Base-by-base conservation (phyloP, 2,329 filamentous ascomycete genomes). In the Bipolaris zeicola region DNA sequence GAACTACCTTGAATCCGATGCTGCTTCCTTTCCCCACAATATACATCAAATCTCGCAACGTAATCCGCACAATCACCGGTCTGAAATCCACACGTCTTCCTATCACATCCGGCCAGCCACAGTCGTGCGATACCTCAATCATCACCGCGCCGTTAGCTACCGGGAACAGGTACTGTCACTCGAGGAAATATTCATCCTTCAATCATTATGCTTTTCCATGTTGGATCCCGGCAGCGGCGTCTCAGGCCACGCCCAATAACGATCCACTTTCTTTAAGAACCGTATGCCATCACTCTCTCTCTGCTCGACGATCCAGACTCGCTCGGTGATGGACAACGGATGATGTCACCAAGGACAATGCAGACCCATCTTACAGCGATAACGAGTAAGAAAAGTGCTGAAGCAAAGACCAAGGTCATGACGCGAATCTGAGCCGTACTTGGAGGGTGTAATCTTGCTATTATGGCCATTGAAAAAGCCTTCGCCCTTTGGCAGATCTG, bases 221-320 rank as follows among this genome's bases (percentile, higher is more conserved):
- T 16, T 38, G 0, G 49, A 38, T 11, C 56, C 59, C 6, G 57
- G 61, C 1, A 62, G 26, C 3, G 61, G 61, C n/a, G 52, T 34
- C n/a, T 56, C 43, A 6, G 56, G 61, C 6, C 6, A 41, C 0
- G 36, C 20, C 54, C 57, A 64, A 10, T 43, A 51, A 6, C 33
- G 48, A 4, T 50, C 45, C 0, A 53, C 31, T 4, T 50, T 43
- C 5, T 38, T 43, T 5, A 62, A 26, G 22, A 64, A 64, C 6
- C 34, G 8, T 10, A 42, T 37, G 1, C 49, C 59, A 13, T 36
- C 26, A 2, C 38, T 18, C 6, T 36, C 24, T 5, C 52, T 42
- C 2, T 47, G 28, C 5, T 38, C 37, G 0, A 52, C 5, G 14
- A 62, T 58, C 61, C 61, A 64, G 5, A 41, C 43, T 20, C 28